These are phyloP conservation scores for Microdochium trichocladiopsis DNA, from an alignment of 2,329 filamentous ascomycete genomes.

Conservation along the genomic window DNA sequence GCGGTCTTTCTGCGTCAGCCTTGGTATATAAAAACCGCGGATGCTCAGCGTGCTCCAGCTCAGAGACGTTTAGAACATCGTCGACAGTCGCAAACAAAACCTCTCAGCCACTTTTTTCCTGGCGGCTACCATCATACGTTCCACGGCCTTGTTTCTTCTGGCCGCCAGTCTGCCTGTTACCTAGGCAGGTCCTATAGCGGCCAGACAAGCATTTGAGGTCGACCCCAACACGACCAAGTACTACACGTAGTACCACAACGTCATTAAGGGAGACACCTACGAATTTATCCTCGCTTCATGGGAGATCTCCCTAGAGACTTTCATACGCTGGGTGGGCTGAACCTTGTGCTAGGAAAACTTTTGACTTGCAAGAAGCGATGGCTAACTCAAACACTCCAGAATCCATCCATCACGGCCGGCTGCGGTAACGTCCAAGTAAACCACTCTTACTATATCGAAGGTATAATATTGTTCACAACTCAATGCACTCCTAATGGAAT, in stretches of 20 bases:
- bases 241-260: constrained; percentile 1
- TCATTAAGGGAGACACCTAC: not conserved
- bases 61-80: not conserved
- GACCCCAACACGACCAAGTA: constrained; percentile 1
- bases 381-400: not conserved
- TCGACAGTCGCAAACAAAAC: not conserved
- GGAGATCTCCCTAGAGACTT: constrained; percentile 1
- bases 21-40: not conserved
- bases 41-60: not conserved
- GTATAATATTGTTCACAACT: not conserved
- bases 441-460: constrained; percentile 1
- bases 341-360: not conserved
- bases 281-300: not conserved
- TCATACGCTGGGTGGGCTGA: constrained; percentile 1
- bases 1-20: not conserved
- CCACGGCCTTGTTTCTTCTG: not conserved
- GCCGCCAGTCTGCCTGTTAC: not conserved
- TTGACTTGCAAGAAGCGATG: not conserved
- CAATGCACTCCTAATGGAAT: not conserved
- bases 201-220: not conserved
- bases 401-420: constrained; percentile 1
- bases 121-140: not conserved
- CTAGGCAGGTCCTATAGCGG: not conserved
- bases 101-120: not conserved
- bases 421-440: not conserved